phyloP scores from a whole-genome alignment of 768 basidiomycete species.

The Suillus hirtellus region DNA sequence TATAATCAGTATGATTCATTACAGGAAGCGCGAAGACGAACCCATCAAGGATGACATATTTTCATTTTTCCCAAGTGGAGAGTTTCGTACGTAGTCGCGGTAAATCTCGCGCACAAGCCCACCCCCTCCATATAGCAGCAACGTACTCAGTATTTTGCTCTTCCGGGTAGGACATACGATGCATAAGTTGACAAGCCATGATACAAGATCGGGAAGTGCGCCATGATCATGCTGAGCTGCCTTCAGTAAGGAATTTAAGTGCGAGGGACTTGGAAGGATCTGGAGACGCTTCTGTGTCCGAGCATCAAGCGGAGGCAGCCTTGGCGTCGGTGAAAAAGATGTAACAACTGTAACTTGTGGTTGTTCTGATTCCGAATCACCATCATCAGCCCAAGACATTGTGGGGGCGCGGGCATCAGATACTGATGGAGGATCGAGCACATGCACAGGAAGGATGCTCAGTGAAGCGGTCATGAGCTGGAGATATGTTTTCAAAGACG shows the following conservation, averaged over 20 bases:
- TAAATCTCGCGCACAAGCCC: conserved; percentile 77
- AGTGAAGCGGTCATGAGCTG: conserved; percentile 52
- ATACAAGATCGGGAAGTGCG: conserved; percentile 49
- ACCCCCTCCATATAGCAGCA: conserved; percentile 52
- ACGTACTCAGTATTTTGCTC: conserved; percentile 56
- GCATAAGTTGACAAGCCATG: conserved; percentile 57
- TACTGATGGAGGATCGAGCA: conserved; percentile 46
- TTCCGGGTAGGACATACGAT: conserved; percentile 59
- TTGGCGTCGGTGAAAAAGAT: conserved; percentile 28
- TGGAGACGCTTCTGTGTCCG: conserved; percentile 65
- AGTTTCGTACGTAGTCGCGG: conserved; percentile 60
- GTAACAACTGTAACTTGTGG: conserved; percentile 38
- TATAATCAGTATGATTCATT: conserved; percentile 12
- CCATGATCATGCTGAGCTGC: conserved; percentile 40
- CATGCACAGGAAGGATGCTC: conserved; percentile 50
- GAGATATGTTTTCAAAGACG: conserved; percentile 54
- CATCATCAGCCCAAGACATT: conserved; percentile 31
- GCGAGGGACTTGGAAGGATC: conserved; percentile 51
- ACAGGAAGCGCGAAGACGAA: conserved; percentile 25
- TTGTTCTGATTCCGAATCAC: conserved; percentile 43
- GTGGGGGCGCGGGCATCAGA: conserved; percentile 15
- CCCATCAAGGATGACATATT: conserved; percentile 38
- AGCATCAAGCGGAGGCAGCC: conserved; percentile 49
- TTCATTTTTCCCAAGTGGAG: conserved; percentile 62
- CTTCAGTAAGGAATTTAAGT: conserved; percentile 56